Evolutionary conservation across 1,284 basidiomycete species (phyloP), one percentile per base, ranked within the genome.

Genomic region (Chalciporus piperatoides): DNA sequence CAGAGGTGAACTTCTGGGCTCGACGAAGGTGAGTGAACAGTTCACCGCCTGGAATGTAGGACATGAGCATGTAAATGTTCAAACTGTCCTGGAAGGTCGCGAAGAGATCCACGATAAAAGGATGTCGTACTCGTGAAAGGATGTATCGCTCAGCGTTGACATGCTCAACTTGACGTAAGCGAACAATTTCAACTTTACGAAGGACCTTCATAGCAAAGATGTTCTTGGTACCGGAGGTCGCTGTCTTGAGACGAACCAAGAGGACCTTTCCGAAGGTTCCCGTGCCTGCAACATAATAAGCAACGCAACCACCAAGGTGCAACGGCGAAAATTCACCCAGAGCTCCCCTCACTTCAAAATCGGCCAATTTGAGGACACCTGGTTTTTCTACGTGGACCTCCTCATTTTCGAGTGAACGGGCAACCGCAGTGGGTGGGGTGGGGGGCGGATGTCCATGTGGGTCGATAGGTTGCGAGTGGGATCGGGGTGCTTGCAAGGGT

Each of bases 21-120:
- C 92, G 90, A 50, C 94, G 84, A 45, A 97, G 78, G 59, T 96
- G 86, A 35, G 91, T 94, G 70, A 99, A 99, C 48, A 99, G 80
- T 71, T 99, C 96, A 44, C 96, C 96, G 21, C 96, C 96, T 1
- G 96, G 93, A 40, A 99, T 89, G 68, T 97, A 99, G 59, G 97
- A 97, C 82, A 98, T 92, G 54, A 99, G 81, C 95, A 99, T 97
- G 76, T 97, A 99, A 36, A 98, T 81, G 71, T 97, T 97, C 60
- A 92, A 78, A 55, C 88, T 87, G 68, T 98, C 95, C 65, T 94
- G 92, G 71, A 97, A 98, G 2, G 95, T 97, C 24, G 94, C 93
- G 72, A 96, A 98, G 52, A 91, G 79, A 58, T 91, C 86, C 55
- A 91, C 87, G 54, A 91, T 80, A 67, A 91, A 91, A 4, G 88